Evolutionary conservation across 2,329 filamentous ascomycete genomes (phyloP), one percentile per base, ranked within the genome.

Genomic region (Claviceps spartinae): DNA sequence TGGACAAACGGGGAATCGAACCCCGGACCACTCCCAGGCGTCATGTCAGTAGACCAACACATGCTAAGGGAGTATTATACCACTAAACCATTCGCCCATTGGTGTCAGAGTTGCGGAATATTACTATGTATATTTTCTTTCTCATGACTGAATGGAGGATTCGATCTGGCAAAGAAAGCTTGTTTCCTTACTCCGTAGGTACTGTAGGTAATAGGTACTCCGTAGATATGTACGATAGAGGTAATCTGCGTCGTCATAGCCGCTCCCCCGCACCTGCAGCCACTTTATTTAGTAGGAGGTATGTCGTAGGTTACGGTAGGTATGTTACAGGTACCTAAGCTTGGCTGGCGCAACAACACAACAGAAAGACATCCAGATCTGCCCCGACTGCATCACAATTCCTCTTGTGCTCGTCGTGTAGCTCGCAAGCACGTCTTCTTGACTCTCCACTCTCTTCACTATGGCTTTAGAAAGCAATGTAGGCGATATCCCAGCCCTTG

Each of bases 391-490:
- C 2, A 34, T 34, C 30, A 34, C 30, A 34, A 11, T 34, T 4
- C 30, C 30, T 34, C 30, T 38, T 41, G 47, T 51, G 48, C 14
- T 34, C 18, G 22, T 43, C 40, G 36, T 37, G 16, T 20, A 26
- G 30, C 30, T n/a, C 18, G 18, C 18, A 2, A 48, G 9, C 5
- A 48, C 7, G 41, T 14, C 41, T 20, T 20, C 41, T 38, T 40
- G 14, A 8, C 30, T n/a, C 41, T 43, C 9, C 40, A 42, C 14
- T 42, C 16, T 14, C 36, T 30, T 20, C 51, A 51, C 45, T 30
- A 66, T 66, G 64, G 55, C 64, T 54, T 65, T 62, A 24, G 57
- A 60, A n/a, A 61, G 62, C 56, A 66, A 65, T 57, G 64, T 66
- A 54, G 55, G 63, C 36, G 53, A 8, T 2, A 16, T 22, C n/a